Percentiles rank a stretch among this genome's conserved stretches.
These are phyloP conservation scores for Stromatinia cepivora DNA, from an alignment of 2,329 filamentous ascomycete species.

Conservation along the genomic window DNA sequence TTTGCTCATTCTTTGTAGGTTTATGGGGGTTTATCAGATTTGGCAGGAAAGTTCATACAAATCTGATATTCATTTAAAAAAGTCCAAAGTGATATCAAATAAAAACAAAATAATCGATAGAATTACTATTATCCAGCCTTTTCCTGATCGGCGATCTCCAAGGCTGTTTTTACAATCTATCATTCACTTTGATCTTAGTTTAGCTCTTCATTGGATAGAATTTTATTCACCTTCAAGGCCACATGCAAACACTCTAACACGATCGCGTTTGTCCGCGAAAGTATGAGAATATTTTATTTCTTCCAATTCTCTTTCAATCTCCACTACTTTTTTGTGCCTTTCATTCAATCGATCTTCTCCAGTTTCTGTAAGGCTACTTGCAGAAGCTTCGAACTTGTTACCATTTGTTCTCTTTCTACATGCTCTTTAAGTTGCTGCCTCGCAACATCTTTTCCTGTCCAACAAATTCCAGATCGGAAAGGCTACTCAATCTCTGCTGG, in stretches of 20 bases:
- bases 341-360: neutral
- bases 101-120: neutral
- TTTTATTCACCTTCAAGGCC: neutral
- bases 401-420: constrained; percentile 1
- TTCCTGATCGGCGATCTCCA: neutral
- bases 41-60: neutral
- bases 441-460: neutral
- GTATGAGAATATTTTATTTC: neutral
- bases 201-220: neutral
- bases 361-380: neutral
- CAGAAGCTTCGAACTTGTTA: neutral
- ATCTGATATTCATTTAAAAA: neutral
- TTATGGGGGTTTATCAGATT: neutral
- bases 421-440: neutral
- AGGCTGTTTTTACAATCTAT: neutral
- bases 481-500: neutral
- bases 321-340: neutral
- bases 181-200: neutral
- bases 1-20: neutral
- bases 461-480: neutral
- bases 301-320: neutral
- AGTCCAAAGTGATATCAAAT: neutral
- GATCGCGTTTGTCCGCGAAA: neutral
- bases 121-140: neutral
- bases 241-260: constrained; percentile 8